Base-by-base conservation (phyloP, 2,329 filamentous ascomycete species). In the Colletotrichum coccodes region DNA sequence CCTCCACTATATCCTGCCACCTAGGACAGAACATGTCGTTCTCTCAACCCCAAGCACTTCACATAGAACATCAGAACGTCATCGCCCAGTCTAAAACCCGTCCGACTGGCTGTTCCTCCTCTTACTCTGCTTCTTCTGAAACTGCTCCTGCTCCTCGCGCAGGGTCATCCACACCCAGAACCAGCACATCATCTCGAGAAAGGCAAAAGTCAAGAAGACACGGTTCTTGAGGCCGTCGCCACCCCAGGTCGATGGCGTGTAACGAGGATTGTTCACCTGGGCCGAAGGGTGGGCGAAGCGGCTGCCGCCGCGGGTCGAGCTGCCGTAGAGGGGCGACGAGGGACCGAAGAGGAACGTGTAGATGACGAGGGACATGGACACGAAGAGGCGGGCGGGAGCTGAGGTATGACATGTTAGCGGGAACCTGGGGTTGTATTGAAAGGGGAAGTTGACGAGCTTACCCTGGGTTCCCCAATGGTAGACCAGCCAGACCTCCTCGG, bases 141-240 rank as follows among this genome's bases (percentile, higher is more conserved):
- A 75, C 23, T 78, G 80, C 5, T 74, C 71, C n/a, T 81, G 76
- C 82, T 94, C 92, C 75, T 94, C 92, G 60, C 89, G 84, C 73
- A 94, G 78, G 5, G 89, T 92, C 34, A 91, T 85, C 85, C 90
- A 94, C 28, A 89, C 90, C 94, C 94, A 97, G 79, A 97, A 94
- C 94, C 94, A 97, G 70, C 88, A 87, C 72, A 94, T 85, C 78
- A 94, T 89, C 83, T 98, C 95, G 76, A 97, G 76, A 75, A 97
- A 96, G 9, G 90, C 90, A 80, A 94, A 96, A 0, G 92, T 90
- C 77, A 98, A 97, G 46, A 97, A 89, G 46, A 97, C 83, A 58
- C 94, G 89, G 77, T 97, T 97, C 83, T 95, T 94, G 74, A 97
- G 80, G 28, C 88, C 87, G 71, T 94, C 91, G 57, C 89, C 84